Evolutionary conservation across 176 grass and related monocot genomes (phyloP).

Genomic region (Luzula sylvatica): DNA sequence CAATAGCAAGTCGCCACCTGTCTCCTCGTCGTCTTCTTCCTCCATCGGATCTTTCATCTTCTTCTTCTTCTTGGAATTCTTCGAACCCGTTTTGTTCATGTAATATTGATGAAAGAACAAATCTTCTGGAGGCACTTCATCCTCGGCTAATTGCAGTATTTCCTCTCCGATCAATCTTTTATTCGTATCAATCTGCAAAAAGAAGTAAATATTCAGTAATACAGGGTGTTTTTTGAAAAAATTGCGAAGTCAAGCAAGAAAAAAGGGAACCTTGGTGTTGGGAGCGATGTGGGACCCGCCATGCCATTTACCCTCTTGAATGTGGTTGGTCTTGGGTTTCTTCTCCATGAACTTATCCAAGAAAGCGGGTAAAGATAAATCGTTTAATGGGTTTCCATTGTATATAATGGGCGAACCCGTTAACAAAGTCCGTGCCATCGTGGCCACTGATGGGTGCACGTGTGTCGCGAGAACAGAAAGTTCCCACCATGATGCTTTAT

Average conservation of each 20-base stretch:
- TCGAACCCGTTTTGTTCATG: slow-evolving; percentile 62
- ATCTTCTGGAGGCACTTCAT: slow-evolving; percentile 91
- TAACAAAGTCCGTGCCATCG: slow-evolving; percentile 73
- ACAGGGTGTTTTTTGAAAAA: neutral
- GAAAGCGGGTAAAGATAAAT: slow-evolving; percentile 72
- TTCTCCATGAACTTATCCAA: slow-evolving; percentile 99
- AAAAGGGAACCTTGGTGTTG: slow-evolving; percentile 48
- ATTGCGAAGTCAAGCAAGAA: neutral
- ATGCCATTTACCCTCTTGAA: slow-evolving; percentile 83
- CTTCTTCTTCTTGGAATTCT: slow-evolving; percentile 52
- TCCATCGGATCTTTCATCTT: slow-evolving; percentile 23
- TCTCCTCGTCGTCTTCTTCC: slow-evolving; percentile 64
- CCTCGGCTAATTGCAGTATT: slow-evolving; percentile 70
- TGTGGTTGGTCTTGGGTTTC: slow-evolving; percentile 68
- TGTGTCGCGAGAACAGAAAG: slow-evolving; percentile 60
- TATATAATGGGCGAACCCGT: slow-evolving; percentile 88
- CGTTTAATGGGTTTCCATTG: slow-evolving; percentile 71
- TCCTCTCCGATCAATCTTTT: slow-evolving; percentile 74
- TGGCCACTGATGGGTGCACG: slow-evolving; percentile 92
- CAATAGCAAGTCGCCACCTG: slow-evolving; percentile 40
- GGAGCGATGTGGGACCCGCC: slow-evolving; percentile 92
- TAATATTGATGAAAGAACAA: slow-evolving; percentile 96
- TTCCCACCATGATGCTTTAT: slow-evolving; percentile 75
- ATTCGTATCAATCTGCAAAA: slow-evolving; percentile 49
- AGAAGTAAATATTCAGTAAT: neutral